These are phyloP conservation scores for Hyaloscypha bicolor DNA, from an alignment of 495 filamentous ascomycete genomes.

Conservation along the genomic window DNA sequence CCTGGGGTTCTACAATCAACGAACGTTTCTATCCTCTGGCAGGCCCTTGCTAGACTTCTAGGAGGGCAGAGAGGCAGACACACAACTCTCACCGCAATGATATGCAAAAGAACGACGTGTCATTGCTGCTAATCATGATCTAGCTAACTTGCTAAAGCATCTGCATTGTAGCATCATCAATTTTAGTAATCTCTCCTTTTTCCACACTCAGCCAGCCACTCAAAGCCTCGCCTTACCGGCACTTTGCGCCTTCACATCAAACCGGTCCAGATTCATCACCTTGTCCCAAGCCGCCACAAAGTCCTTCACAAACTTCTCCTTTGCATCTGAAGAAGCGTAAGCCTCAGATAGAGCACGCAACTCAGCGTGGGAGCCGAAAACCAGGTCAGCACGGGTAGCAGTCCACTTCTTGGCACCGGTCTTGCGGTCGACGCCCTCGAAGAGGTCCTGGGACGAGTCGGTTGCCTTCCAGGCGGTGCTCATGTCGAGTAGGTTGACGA, in stretches of 20 bases:
- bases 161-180: not conserved
- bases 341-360: conserved; percentile 69
- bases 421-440: conserved; percentile 66
- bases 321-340: conserved; percentile 55
- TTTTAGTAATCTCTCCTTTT: not conserved
- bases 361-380: conserved; percentile 72
- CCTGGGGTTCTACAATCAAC: no score
- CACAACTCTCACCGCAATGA: no score
- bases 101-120: not conserved
- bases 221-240: conserved; percentile 16
- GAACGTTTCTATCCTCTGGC: no score
- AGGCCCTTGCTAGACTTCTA: no score
- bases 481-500: conserved; percentile 71
- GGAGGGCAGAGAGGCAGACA: no score
- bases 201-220: not conserved
- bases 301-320: conserved; percentile 67
- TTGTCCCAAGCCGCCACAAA: conserved; percentile 72
- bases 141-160: not conserved
- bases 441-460: conserved; percentile 50
- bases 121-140: not conserved
- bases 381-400: conserved; percentile 66
- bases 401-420: conserved; percentile 69
- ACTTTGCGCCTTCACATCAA: conserved; percentile 46
- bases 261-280: conserved; percentile 72
- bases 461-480: conserved; percentile 62